Conservation (phyloP, 306 rosid genomes). For the Glycine latifolia region DNA sequence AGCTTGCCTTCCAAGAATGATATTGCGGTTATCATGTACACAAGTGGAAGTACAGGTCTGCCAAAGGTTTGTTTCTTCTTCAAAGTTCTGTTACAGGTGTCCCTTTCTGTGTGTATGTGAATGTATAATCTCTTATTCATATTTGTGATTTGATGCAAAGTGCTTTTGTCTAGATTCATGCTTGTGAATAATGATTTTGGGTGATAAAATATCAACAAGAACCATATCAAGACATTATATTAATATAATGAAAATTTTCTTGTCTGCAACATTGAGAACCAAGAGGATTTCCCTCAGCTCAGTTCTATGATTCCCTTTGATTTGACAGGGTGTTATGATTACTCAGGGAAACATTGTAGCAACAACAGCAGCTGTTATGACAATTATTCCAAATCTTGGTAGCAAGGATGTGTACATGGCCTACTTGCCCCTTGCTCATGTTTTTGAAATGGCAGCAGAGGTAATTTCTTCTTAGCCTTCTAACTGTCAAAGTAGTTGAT, state of each 20-base stretch:
- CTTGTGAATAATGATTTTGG: background rate
- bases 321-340: conserved; percentile 78
- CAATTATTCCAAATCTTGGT: conserved; percentile 69
- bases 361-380: conserved; percentile 76
- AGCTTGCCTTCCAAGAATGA: conserved; percentile 75
- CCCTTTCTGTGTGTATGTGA: background rate
- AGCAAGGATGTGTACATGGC: conserved; percentile 80
- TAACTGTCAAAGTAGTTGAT: conserved; percentile 19
- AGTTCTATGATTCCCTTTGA: conserved; percentile 2
- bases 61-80: conserved; percentile 75
- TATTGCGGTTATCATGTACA: conserved; percentile 86
- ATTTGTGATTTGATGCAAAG: conserved; percentile 29
- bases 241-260: too few species aligned
- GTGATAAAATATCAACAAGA: too few species aligned
- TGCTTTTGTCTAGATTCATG: conserved; percentile 16
- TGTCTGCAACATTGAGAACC: background rate
- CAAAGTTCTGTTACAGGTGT: background rate
- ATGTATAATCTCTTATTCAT: conserved; percentile 8
- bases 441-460: conserved; percentile 95
- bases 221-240: background rate
- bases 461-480: conserved; percentile 49
- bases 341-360: conserved; percentile 90
- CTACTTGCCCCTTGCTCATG: conserved; percentile 93
- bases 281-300: conserved; percentile 10
- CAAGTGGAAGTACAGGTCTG: conserved; percentile 93